Conservation (phyloP, 306 rosid genomes). For the Urtica urens region DNA sequence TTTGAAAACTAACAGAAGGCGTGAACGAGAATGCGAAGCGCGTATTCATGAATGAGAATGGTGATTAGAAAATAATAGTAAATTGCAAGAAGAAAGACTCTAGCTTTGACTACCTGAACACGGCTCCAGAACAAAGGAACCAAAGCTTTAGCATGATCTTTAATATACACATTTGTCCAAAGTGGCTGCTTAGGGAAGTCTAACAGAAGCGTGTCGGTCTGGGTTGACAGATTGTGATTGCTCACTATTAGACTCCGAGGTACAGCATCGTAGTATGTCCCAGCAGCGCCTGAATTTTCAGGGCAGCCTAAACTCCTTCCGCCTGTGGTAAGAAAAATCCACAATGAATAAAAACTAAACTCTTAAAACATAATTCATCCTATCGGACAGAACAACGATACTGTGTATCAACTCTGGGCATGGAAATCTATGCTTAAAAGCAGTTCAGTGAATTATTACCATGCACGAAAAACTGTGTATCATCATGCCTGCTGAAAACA, state of each 20-base stretch:
- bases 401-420: too few relatives aligned
- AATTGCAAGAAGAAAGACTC: neutral
- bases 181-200: conserved; percentile 88
- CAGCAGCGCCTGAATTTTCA: conserved; percentile 86
- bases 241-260: conserved; percentile 78
- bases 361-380: conserved; percentile 3
- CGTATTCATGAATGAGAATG: too few relatives aligned
- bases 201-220: conserved; percentile 76
- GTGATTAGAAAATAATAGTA: too few relatives aligned
- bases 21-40: too few relatives aligned
- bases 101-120: conserved; percentile 63
- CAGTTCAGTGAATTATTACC: conserved; percentile 57
- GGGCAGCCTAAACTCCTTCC: conserved; percentile 86
- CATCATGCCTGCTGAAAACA: conserved; percentile 79
- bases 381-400: too few relatives aligned
- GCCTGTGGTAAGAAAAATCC: conserved; percentile 38
- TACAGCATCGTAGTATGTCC: conserved; percentile 89
- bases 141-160: conserved; percentile 90
- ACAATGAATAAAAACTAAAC: conserved; percentile 1
- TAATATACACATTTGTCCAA: conserved; percentile 84
- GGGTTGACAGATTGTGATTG: conserved; percentile 71
- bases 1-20: too few relatives aligned
- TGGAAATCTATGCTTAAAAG: too few relatives aligned
- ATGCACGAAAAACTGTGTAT: conserved; percentile 46
- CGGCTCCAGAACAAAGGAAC: conserved; percentile 95